Evolutionary conservation across 2,329 filamentous ascomycete genomes (phyloP), one percentile per base, ranked within the genome.

Genomic region (Parastagonospora avenae): DNA sequence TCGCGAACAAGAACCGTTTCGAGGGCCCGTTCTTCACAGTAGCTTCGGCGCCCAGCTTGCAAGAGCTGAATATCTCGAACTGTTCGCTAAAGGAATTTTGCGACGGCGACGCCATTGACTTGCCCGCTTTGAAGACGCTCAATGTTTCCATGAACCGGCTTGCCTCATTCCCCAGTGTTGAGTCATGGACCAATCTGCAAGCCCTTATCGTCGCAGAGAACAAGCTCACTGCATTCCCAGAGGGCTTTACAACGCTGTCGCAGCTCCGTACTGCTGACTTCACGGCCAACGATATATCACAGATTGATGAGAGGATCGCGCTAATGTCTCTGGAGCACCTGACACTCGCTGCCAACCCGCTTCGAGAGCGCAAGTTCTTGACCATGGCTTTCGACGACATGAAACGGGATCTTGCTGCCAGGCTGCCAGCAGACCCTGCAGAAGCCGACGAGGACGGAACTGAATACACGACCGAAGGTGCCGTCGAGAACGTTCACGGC

Each of bases 311-410:
- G 0, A 86, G 86, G 57, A 84, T 97, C 50, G 89, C 88, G 4
- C 78, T 84, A 24, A 96, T 97, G 91, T 85, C 76, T 38, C 77
- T 99, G 8, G 82, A 85, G 15, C 87, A 87, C 68, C 82, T 97
- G 36, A 85, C 87, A 4, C 79, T 99, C 29, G 87, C 86, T 37
- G 92, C 91, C n/a, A 99, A 99, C 64, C 94, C 94, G 0, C 77
- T 99, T 11, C 83, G 90, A 11, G 92, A 97, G 69, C 92, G 89
- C 69, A 96, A 92, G 69, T 91, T 94, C 60, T 79, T 92, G 11
- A 88, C 85, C 0, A 90, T 95, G 76, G 82, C 83, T 16, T 92
- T 90, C 0, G 89, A 91, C 11, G 89, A 94, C 46, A 78, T 97
- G 55, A 96, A 96, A 73, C 82, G 84, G 36, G 85, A 87, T 37